Evolutionary conservation across 192 early-diverging fungal genomes (phyloP).

Genomic region (Backusella circina): DNA sequence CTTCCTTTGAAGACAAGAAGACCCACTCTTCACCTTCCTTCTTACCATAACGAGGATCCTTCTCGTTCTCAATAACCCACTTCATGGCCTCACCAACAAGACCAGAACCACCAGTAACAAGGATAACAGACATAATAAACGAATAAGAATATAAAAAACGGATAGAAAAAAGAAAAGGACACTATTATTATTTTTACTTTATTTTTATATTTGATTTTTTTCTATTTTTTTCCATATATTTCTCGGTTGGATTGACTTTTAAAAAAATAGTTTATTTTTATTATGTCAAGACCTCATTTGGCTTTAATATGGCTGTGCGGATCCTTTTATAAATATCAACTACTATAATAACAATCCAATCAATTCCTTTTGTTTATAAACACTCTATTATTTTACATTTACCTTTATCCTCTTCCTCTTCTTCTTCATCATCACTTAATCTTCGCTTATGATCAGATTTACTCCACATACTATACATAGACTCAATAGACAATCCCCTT

Average conservation of each 20-base stretch:
- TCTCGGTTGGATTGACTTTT: background rate
- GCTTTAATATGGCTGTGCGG: constrained; percentile 1
- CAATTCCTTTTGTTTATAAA: background rate
- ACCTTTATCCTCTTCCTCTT: background rate
- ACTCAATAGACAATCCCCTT: background rate
- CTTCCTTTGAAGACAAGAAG: constrained; percentile 72
- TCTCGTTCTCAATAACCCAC: constrained; percentile 62
- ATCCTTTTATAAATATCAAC: background rate
- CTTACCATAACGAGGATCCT: constrained; percentile 43
- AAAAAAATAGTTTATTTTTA: background rate
- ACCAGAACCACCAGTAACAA: constrained; percentile 77
- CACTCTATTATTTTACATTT: background rate
- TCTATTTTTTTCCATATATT: background rate
- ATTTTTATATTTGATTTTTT: background rate
- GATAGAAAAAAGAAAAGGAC: constrained; percentile 10
- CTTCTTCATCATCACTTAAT: background rate
- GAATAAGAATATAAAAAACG: constrained; percentile 5
- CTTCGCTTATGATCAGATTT: background rate
- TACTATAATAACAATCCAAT: background rate
- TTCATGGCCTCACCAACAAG: constrained; percentile 76
- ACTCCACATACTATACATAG: background rate
- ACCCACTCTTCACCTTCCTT: constrained; percentile 70
- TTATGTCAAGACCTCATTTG: background rate
- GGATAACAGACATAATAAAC: constrained; percentile 43
- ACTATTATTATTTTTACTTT: background rate